phyloP scores from a whole-genome alignment of 1,284 basidiomycete genomes.

The Apiotrichum domesticum region DNA sequence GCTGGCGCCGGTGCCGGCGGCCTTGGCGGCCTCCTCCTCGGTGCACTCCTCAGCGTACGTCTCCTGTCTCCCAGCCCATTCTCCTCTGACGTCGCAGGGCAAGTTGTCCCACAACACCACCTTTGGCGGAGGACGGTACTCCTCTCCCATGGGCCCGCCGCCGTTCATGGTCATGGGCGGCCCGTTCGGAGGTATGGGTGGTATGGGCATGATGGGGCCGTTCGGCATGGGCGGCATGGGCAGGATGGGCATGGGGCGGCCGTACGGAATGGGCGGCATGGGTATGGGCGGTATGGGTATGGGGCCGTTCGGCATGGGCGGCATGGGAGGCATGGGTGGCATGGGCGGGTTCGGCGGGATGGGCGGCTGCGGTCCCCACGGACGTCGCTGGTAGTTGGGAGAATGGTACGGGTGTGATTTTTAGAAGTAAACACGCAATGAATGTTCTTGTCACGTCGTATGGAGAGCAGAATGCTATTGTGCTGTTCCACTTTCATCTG shows the following conservation, averaged over 20 bases:
- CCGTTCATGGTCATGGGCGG: not conserved
- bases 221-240: not conserved
- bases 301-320: not conserved
- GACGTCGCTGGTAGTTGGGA: no score
- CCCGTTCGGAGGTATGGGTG: not conserved
- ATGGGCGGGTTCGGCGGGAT: not conserved
- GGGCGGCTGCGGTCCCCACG: not conserved
- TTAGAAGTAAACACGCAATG: no score
- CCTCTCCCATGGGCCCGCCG: not conserved
- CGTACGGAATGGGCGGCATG: not conserved
- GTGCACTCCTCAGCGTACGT: not conserved
- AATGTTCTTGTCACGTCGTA: no score
- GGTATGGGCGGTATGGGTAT: not conserved
- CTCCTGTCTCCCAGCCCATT: not conserved
- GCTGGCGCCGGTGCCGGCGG: not conserved
- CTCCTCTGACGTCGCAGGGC: not conserved
- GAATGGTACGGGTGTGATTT: no score
- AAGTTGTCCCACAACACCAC: not conserved
- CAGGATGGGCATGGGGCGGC: not conserved
- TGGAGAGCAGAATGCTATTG: no score
- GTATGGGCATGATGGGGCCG: not conserved
- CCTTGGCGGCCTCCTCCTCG: conserved; percentile 1
- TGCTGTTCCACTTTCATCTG: no score
- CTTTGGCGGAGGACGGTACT: conserved; percentile 1
- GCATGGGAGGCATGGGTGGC: not conserved